Percentiles rank a stretch among this genome's conserved stretches.
These are phyloP conservation scores for Botrytis cinerea DNA, from an alignment of 2,329 filamentous ascomycete species.

Conservation along the genomic window DNA sequence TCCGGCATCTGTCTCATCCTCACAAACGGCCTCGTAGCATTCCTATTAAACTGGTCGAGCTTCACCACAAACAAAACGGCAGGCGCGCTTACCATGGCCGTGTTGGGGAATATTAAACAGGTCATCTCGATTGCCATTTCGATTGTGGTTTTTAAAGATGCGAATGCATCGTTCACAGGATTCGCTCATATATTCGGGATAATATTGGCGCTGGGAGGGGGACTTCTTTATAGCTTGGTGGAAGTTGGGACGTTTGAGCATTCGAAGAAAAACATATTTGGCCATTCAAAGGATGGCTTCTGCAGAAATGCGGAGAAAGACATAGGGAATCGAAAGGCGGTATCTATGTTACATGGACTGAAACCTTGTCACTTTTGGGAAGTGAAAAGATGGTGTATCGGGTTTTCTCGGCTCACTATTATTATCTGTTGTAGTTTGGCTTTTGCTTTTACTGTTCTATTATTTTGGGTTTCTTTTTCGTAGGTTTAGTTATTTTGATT, in stretches of 20 bases:
- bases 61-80: conserved; percentile 60
- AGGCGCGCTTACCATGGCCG: conserved; percentile 60
- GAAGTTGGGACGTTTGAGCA: background rate
- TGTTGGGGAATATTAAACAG: conserved; percentile 61
- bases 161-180: background rate
- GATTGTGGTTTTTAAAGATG: conserved; percentile 46
- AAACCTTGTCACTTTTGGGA: background rate
- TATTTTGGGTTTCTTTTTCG: background rate
- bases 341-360: background rate
- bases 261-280: background rate
- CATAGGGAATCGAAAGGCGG: background rate
- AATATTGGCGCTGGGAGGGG: background rate
- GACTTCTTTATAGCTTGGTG: background rate
- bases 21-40: conserved; percentile 56
- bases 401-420: background rate
- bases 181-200: background rate
- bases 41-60: conserved; percentile 57
- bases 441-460: background rate
- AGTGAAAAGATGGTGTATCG: background rate
- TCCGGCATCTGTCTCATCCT: conserved; percentile 39
- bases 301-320: background rate
- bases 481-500: background rate
- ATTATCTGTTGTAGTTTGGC: background rate
- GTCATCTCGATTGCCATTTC: conserved; percentile 57
- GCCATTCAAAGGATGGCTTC: background rate